Conservation (phyloP, 2,329 filamentous ascomycete genomes). For the Monilinia vaccinii-corymbosi region DNA sequence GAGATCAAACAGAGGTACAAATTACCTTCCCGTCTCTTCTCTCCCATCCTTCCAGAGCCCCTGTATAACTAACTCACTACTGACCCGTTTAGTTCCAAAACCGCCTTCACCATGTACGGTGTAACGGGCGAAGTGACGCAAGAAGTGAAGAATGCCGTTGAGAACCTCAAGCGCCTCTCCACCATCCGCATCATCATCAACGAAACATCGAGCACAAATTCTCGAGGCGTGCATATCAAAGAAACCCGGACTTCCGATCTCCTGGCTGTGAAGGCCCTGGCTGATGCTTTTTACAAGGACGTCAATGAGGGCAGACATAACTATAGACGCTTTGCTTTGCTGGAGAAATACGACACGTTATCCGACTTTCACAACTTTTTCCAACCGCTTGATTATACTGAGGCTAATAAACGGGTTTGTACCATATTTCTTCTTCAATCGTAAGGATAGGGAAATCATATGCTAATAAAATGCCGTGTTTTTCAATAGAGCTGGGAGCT, state of each 20-base stretch:
- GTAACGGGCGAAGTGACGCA: not conserved
- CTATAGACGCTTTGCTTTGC: not conserved
- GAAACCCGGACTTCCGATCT: not conserved
- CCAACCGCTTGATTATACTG: not conserved
- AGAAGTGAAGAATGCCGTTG: not conserved
- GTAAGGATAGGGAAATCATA: not conserved
- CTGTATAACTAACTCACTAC: not conserved
- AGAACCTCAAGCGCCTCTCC: not conserved
- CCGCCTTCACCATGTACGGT: not conserved
- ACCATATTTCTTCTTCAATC: not conserved
- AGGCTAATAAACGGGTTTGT: not conserved
- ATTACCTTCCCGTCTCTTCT: not conserved
- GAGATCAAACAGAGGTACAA: not conserved
- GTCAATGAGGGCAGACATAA: not conserved
- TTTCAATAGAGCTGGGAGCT: not conserved
- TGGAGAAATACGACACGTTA: not conserved
- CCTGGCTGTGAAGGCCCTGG: not conserved
- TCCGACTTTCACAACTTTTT: not conserved
- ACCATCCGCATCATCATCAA: not conserved
- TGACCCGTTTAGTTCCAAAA: not conserved
- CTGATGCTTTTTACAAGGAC: not conserved
- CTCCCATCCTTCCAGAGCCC: too few species aligned
- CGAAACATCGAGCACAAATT: not conserved
- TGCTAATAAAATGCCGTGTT: not conserved
- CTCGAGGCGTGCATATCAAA: not conserved